Base-by-base conservation (phyloP, 495 filamentous ascomycete species). In the Talaromyces stipitatus region DNA sequence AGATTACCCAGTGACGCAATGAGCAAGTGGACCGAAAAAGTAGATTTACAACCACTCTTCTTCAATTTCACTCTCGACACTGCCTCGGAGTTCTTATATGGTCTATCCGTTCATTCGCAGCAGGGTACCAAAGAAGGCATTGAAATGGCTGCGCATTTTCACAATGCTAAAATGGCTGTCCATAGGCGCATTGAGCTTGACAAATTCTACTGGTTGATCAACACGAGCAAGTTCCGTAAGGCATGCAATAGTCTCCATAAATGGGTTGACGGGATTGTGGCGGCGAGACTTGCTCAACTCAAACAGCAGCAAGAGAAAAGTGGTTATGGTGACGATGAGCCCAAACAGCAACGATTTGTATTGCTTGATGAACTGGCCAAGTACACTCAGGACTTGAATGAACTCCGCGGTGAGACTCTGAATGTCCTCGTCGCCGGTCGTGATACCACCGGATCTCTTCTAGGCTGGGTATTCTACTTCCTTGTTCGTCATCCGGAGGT, bases 391-490 rank as follows among this genome's bases (percentile, higher is more conserved):
- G 50, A 60, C 30, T 46, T 53, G 11, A 56, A 57, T 11, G 63
- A 46, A 11, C 45, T 66, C 14, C 50, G 62, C 22, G 60, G 78
- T 75, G 80, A 85, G 63, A 69, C 81, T 43, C 67, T 85, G 54
- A 77, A 80, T 55, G 69, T 85, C 22, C 68, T 86, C 24, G 60
- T 85, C 11, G 84, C 84, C 5, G 82, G 83, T 0, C 71, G 82
- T 58, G 84, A 87, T 61, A 86, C 83, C 22, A 85, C 83, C 10
- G 78, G 83, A 5, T 74, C 74, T 12, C 77, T 82, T 0, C 62
- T 84, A 0, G 74, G 77, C 1, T 86, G 82, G 81, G 67, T 72
- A 2, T 67, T 85, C 62, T 83, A 63, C 36, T 60, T 65, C 28
- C 58, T 63, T 32, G 61, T 61, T 9, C 50, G 63, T 26, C 58